These are phyloP conservation scores for Orychophragmus violaceus DNA, from an alignment of 345 rosid species.

Conservation along the genomic window DNA sequence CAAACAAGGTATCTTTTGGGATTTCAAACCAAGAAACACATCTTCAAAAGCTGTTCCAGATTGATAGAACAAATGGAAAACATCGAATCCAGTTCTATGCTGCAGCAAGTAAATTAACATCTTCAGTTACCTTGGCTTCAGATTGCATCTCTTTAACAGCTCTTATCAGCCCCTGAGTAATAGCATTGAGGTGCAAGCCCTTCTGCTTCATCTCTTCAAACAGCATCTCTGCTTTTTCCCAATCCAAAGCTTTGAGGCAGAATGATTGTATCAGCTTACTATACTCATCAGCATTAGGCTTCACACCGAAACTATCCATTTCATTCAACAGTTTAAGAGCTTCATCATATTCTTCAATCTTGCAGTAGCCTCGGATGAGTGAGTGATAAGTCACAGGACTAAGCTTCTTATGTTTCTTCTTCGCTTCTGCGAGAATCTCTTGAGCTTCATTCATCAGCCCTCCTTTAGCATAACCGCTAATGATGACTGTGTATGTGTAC, in stretches of 20 bases:
- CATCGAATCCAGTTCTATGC: slow-evolving; percentile 16
- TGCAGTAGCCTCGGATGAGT: slow-evolving; percentile 76
- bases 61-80: neutral
- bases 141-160: slow-evolving; percentile 78
- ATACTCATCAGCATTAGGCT: slow-evolving; percentile 66
- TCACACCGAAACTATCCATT: slow-evolving; percentile 60
- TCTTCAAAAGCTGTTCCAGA: slow-evolving; percentile 16
- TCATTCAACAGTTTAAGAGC: slow-evolving; percentile 62
- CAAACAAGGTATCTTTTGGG: neutral
- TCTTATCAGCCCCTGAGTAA: slow-evolving; percentile 56
- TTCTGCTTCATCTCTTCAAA: slow-evolving; percentile 56
- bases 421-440: slow-evolving; percentile 53
- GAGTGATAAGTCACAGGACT: slow-evolving; percentile 66
- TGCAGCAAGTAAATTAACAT: slow-evolving; percentile 23
- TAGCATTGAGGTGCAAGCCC: slow-evolving; percentile 65
- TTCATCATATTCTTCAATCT: slow-evolving; percentile 61
- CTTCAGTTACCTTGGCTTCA: slow-evolving; percentile 32
- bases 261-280: slow-evolving; percentile 73
- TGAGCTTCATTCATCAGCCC: slow-evolving; percentile 72
- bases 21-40: slow-evolving; percentile 6
- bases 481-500: slow-evolving; percentile 66
- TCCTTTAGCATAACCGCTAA: slow-evolving; percentile 68
- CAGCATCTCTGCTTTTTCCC: slow-evolving; percentile 67
- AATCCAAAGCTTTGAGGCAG: slow-evolving; percentile 71
- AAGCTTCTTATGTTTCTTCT: slow-evolving; percentile 62